phyloP scores from a whole-genome alignment of 768 basidiomycete species.

The Mycena latifolia region DNA sequence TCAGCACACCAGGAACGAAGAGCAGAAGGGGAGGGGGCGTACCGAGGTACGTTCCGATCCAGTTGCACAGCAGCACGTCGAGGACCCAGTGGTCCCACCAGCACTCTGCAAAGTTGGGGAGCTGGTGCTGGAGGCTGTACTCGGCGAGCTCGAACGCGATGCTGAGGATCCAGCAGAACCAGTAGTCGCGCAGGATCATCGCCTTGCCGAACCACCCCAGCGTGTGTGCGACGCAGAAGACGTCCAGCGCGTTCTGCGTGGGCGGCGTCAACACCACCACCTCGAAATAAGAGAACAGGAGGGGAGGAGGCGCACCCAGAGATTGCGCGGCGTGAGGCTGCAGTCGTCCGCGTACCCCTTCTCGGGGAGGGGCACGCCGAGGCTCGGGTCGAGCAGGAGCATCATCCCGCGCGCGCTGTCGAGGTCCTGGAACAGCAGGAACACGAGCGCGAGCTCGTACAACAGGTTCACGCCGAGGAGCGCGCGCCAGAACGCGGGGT shows the following conservation, averaged over 20 bases:
- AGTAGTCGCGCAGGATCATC: slow-evolving; percentile 90
- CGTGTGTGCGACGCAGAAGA: slow-evolving; percentile 89
- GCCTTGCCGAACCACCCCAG: slow-evolving; percentile 95
- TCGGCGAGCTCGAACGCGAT: slow-evolving; percentile 91
- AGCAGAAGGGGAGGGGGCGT: not conserved
- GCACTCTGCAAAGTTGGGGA: slow-evolving; percentile 93
- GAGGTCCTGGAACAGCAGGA: slow-evolving; percentile 85
- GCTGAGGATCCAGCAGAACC: slow-evolving; percentile 95
- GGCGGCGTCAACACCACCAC: too few species aligned
- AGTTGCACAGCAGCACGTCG: slow-evolving; percentile 90
- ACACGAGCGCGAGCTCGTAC: slow-evolving; percentile 87
- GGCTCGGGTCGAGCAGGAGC: slow-evolving; percentile 63
- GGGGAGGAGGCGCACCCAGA: slow-evolving; percentile 41
- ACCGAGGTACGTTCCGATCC: slow-evolving; percentile 85
- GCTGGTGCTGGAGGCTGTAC: slow-evolving; percentile 88
- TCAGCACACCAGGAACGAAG: too few species aligned
- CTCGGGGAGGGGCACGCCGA: slow-evolving; percentile 83
- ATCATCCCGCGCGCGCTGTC: slow-evolving; percentile 75
- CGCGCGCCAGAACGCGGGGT: slow-evolving; percentile 88
- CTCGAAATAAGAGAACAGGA: too few species aligned
- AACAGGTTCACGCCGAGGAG: slow-evolving; percentile 85
- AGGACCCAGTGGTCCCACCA: slow-evolving; percentile 97
- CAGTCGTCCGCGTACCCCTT: slow-evolving; percentile 91
- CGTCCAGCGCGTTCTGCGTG: slow-evolving; percentile 85
- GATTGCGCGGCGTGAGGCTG: slow-evolving; percentile 64